Evolutionary conservation across 2,329 filamentous ascomycete species (phyloP).

Genomic region (Trichoderma afroharzianum): DNA sequence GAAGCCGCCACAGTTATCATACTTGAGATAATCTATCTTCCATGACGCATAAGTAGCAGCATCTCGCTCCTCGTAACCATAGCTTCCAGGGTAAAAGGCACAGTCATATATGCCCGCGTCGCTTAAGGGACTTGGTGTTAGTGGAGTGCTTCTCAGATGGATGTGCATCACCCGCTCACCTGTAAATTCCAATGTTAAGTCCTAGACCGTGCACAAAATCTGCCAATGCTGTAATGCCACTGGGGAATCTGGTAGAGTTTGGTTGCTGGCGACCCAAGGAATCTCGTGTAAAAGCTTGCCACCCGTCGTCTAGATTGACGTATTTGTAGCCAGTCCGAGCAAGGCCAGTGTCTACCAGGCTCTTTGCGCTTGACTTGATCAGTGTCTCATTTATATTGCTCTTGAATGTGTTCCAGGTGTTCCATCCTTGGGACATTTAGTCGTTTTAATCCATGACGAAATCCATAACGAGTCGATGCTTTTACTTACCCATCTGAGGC

Average conservation of each 20-base stretch:
- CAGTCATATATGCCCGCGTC: background rate
- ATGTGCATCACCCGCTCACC: background rate
- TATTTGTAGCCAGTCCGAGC: background rate
- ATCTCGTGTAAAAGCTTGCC: conserved; percentile 2
- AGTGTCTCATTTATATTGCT: background rate
- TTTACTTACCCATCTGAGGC: background rate
- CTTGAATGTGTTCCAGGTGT: background rate
- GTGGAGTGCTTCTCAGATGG: background rate
- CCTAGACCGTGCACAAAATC: background rate
- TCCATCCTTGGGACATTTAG: background rate
- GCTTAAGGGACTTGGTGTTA: background rate
- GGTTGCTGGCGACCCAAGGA: background rate
- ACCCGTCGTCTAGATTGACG: background rate
- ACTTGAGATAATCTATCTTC: background rate
- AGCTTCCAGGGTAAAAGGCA: background rate
- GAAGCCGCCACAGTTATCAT: background rate
- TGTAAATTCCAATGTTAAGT: background rate
- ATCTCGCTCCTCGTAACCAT: background rate
- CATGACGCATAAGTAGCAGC: background rate
- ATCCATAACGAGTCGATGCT: background rate
- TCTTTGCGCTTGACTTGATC: background rate
- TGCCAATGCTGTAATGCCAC: background rate
- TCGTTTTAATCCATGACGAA: background rate
- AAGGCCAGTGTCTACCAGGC: background rate
- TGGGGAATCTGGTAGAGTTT: background rate